Evolutionary conservation across 768 basidiomycete species (phyloP).

Genomic region (Boletus rufocinnamomeus): DNA sequence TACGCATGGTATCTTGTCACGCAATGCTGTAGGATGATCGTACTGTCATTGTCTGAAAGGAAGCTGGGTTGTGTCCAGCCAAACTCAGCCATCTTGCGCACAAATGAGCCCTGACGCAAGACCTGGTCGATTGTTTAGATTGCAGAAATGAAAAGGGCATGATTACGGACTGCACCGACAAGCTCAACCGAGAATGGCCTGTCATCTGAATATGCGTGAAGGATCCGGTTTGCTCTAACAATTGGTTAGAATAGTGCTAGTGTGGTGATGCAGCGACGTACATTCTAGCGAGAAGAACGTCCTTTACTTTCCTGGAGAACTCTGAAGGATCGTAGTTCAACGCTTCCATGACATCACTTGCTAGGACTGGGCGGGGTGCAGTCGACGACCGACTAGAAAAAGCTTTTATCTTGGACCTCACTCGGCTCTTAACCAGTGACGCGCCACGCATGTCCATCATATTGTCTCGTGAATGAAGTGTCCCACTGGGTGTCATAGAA

Average conservation of each 20-base stretch:
- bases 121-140: background rate
- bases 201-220: background rate
- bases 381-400: background rate
- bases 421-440: slow-evolving; percentile 22
- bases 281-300: background rate
- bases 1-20: background rate
- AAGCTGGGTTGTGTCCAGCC: background rate
- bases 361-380: background rate
- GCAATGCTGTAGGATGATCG: background rate
- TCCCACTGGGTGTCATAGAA: slow-evolving; percentile 28
- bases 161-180: background rate
- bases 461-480: slow-evolving; percentile 32
- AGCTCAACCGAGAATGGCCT: background rate
- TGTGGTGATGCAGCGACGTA: background rate
- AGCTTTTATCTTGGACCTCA: slow-evolving; percentile 3
- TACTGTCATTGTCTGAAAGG: background rate
- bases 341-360: slow-evolving; percentile 8
- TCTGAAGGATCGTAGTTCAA: slow-evolving; percentile 10
- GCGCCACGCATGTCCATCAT: slow-evolving; percentile 24
- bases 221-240: background rate
- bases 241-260: background rate
- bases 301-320: slow-evolving; percentile 6
- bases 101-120: background rate
- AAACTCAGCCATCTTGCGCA: background rate
- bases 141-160: background rate